Conservation (phyloP, 768 basidiomycete genomes). For the Rhodotorula paludigena region DNA sequence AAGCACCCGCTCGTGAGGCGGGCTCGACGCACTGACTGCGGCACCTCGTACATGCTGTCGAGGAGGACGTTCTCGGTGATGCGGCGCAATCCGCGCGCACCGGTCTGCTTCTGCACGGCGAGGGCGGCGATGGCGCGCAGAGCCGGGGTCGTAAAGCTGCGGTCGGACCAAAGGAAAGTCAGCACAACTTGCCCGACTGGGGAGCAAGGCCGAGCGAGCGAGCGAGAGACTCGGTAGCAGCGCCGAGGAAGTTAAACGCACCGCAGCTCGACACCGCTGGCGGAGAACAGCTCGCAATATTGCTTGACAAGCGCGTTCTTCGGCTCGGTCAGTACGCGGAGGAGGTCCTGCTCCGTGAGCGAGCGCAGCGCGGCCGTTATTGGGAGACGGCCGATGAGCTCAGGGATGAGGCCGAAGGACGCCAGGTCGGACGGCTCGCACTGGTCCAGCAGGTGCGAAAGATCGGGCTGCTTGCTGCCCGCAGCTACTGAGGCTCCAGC, state of each 20-base stretch:
- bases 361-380: slow-evolving; percentile 79
- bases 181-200: no score
- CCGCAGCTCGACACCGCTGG: slow-evolving; percentile 20
- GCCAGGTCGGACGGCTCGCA: slow-evolving; percentile 75
- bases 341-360: slow-evolving; percentile 71
- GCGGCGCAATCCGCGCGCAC: slow-evolving; percentile 80
- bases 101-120: slow-evolving; percentile 76
- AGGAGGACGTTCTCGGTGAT: slow-evolving; percentile 81
- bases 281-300: slow-evolving; percentile 52
- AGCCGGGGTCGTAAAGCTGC: slow-evolving; percentile 71
- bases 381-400: slow-evolving; percentile 89
- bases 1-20: no score
- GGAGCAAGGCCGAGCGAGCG: no score
- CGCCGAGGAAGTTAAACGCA: slow-evolving; percentile 47
- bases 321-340: slow-evolving; percentile 86
- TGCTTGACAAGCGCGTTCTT: slow-evolving; percentile 86
- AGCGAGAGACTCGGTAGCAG: slow-evolving; percentile 64
- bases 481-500: not conserved
- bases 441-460: slow-evolving; percentile 58
- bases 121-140: slow-evolving; percentile 73
- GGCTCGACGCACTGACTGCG: slow-evolving; percentile 35
- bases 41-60: slow-evolving; percentile 72
- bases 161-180: slow-evolving; percentile 58
- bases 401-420: slow-evolving; percentile 90
- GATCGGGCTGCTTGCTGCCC: slow-evolving; percentile 53